Percentiles rank a stretch among this genome's conserved stretches.
phyloP scores from a whole-genome alignment of 1,284 basidiomycete genomes.

The Schizopora paradoxa region DNA sequence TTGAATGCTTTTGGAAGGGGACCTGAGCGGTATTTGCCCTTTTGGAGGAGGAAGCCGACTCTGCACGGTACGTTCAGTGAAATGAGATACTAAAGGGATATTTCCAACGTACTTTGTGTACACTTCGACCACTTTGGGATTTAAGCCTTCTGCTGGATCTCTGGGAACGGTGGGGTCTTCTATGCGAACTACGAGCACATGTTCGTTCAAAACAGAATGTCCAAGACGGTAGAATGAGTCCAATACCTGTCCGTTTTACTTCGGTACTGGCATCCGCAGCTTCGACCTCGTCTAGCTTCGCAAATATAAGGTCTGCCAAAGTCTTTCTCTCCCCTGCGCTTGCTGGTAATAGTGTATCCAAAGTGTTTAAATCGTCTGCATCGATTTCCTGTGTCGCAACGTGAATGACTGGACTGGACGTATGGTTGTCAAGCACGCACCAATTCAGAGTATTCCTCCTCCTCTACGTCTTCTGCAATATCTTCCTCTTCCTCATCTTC shows the following conservation, averaged over 20 bases:
- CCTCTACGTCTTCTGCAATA: slow-evolving; percentile 27
- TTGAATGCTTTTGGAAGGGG: slow-evolving; percentile 98
- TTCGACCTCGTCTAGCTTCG: slow-evolving; percentile 73
- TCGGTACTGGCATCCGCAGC: slow-evolving; percentile 44
- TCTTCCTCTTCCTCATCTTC: slow-evolving; percentile 32
- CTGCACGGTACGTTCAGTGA: slow-evolving; percentile 34
- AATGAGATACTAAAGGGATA: no score
- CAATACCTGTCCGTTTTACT: slow-evolving; percentile 52
- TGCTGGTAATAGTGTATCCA: slow-evolving; percentile 74
- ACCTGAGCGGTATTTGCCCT: slow-evolving; percentile 88
- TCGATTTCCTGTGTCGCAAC: slow-evolving; percentile 71
- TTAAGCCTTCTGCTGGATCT: slow-evolving; percentile 88
- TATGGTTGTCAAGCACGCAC: slow-evolving; percentile 25
- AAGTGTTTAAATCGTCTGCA: slow-evolving; percentile 76
- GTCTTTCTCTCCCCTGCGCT: slow-evolving; percentile 75
- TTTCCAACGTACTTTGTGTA: slow-evolving; percentile 76
- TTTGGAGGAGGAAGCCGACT: slow-evolving; percentile 72
- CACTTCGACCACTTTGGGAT: slow-evolving; percentile 94
- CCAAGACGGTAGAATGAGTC: slow-evolving; percentile 2
- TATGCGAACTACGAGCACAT: slow-evolving; percentile 8
- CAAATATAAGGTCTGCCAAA: slow-evolving; percentile 93
- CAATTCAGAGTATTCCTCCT: slow-evolving; percentile 45
- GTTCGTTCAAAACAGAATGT: slow-evolving; percentile 9
- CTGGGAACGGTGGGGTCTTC: slow-evolving; percentile 55
- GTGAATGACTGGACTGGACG: slow-evolving; percentile 10